Conservation (phyloP, 2,329 filamentous ascomycete species). For the Diaporthe batatas region DNA sequence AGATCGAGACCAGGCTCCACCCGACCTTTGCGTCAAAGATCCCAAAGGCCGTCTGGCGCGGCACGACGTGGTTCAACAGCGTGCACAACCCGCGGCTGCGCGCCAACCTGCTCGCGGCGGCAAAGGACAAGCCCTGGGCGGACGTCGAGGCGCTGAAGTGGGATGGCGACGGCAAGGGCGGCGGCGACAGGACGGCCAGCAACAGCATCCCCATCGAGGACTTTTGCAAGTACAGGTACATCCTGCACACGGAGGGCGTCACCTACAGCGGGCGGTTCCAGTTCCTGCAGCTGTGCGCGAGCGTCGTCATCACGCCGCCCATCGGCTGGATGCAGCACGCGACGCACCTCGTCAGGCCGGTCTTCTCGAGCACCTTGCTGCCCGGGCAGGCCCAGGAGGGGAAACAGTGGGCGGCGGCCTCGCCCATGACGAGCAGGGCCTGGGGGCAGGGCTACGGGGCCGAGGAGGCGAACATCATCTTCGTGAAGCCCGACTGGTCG, state of each 20-base stretch:
- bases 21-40: conserved; percentile 52
- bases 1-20: conserved; percentile 51
- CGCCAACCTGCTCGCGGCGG: conserved; percentile 54
- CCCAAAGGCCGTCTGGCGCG: conserved; percentile 63
- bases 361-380: conserved; percentile 54
- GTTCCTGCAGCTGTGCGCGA: conserved; percentile 64
- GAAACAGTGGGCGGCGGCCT: conserved; percentile 39
- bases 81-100: conserved; percentile 56
- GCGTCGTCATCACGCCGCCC: conserved; percentile 62
- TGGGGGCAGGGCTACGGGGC: conserved; percentile 56
- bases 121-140: conserved; percentile 59
- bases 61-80: conserved; percentile 65
- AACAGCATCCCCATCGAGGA: conserved; percentile 64
- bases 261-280: conserved; percentile 66
- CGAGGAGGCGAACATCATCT: conserved; percentile 62
- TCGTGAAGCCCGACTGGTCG: conserved; percentile 64
- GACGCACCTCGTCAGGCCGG: conserved; percentile 61
- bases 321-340: conserved; percentile 64
- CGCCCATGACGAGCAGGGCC: conserved; percentile 46
- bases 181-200: conserved; percentile 50
- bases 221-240: conserved; percentile 65
- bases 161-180: conserved; percentile 45
- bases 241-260: conserved; percentile 67
- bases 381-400: not conserved
- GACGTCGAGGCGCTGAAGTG: conserved; percentile 60